Evolutionary conservation across 192 early-diverging fungal species (phyloP), one percentile per base, ranked within the genome.

Genomic region (Radiomyces spectabilis): DNA sequence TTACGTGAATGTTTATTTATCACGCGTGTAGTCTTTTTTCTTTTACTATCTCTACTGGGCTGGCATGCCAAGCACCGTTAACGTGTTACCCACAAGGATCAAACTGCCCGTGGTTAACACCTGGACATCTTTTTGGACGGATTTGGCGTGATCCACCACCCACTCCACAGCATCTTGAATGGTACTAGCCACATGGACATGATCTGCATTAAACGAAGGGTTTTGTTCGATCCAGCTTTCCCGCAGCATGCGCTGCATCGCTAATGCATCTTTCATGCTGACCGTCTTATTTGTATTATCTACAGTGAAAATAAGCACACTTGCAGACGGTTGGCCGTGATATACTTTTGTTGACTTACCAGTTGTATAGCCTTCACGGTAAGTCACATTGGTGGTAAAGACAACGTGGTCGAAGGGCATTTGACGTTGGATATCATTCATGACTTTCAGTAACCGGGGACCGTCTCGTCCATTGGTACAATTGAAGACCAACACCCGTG

Each of bases 31-130:
- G 33, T 35, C 33, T 35, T 8, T 35, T 35, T 35, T 13, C 5
- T 35, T 35, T 35, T 27, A 49, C 19, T 41, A 35, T 25, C 30
- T 12, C 50, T 54, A 66, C 44, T 59, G 57, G 22, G 64, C 52
- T 26, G 43, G 22, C 7, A 81, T 80, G 26, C 79, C 76, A 16
- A 89, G 65, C n/a, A 83, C 80, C 30, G 76, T 85, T 56, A 97
- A 71, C 5, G 86, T 75, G 16, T 85, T 88, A 26, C 97, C 97
- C 19, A 96, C 82, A 52, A 99, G 63, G 57, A 95, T 88, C 58
- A 99, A 64, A 55, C 93, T 95, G 8, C 97, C 97, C 3, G 94
- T 95, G 24, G 86, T 86, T 26, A 99, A 72, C 1, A 94, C 87
- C 37, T 86, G 77, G 13, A 76, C 38, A 1, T 51, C 22, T 29